phyloP scores from a whole-genome alignment of 1,284 basidiomycete species.

The Fomitopsis schrenkii region DNA sequence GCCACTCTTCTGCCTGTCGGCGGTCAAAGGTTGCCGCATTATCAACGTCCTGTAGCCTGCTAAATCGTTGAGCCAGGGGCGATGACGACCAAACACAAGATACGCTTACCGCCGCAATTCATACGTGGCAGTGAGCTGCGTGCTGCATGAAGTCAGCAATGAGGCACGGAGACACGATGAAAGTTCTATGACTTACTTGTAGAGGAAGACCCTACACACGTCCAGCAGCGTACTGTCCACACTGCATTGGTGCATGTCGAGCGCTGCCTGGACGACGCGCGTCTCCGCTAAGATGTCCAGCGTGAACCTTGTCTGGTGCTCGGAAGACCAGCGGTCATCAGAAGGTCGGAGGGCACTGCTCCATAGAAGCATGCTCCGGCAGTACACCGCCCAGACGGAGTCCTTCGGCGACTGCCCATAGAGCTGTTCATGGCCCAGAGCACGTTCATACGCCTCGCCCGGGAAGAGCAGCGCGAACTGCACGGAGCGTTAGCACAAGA shows the following conservation, averaged over 20 bases:
- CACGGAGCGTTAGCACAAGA: slow-evolving; percentile 12
- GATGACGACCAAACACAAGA: slow-evolving; percentile 15
- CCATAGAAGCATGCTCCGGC: slow-evolving; percentile 75
- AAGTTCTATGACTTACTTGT: slow-evolving; percentile 51
- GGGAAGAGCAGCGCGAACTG: slow-evolving; percentile 55
- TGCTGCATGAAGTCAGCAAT: slow-evolving; percentile 36
- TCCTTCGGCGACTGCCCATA: slow-evolving; percentile 56
- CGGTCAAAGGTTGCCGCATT: slow-evolving; percentile 50
- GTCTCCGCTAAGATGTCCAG: slow-evolving; percentile 60
- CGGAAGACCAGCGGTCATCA: slow-evolving; percentile 35
- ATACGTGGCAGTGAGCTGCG: slow-evolving; percentile 62
- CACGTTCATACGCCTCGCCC: slow-evolving; percentile 55
- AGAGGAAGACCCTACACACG: slow-evolving; percentile 65
- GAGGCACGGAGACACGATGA: background rate
- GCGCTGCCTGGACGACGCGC: slow-evolving; percentile 56
- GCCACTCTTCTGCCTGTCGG: slow-evolving; percentile 70
- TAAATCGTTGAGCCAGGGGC: slow-evolving; percentile 11
- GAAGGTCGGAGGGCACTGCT: slow-evolving; percentile 56
- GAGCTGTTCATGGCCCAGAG: slow-evolving; percentile 30
- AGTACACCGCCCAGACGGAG: slow-evolving; percentile 74
- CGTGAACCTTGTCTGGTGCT: slow-evolving; percentile 55
- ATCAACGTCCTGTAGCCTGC: slow-evolving; percentile 33
- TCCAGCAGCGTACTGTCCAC: slow-evolving; percentile 63
- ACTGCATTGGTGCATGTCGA: slow-evolving; percentile 66
- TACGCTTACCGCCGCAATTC: slow-evolving; percentile 56